These are phyloP conservation scores for Albugo candida DNA, from an alignment of 352 stramenopile species.

Conservation along the genomic window DNA sequence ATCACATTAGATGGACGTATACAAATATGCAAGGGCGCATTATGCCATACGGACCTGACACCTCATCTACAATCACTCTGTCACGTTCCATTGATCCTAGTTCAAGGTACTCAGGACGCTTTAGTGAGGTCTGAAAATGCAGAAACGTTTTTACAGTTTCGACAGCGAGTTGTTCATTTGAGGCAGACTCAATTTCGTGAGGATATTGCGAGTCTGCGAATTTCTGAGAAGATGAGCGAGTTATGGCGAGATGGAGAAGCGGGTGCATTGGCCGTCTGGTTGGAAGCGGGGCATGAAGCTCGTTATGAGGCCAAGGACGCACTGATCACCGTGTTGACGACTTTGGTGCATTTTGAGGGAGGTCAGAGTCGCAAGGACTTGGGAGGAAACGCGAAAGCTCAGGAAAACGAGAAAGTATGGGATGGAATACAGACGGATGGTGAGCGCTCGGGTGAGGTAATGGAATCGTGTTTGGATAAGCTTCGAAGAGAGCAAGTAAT, in stretches of 20 bases:
- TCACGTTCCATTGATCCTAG: conserved; percentile 49
- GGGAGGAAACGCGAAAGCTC: not conserved
- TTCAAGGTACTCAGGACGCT: conserved; percentile 79
- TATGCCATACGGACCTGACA: conserved; percentile 55
- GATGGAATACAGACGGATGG: not conserved
- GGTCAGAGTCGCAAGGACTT: not conserved
- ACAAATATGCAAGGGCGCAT: conserved; percentile 49
- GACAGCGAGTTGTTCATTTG: too few relatives aligned
- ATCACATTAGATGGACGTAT: conserved; percentile 81
- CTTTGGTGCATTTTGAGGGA: conserved; percentile 34
- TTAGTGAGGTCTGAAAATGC: conserved; percentile 79
- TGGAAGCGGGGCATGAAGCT: conserved; percentile 73
- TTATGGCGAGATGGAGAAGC: conserved; percentile 19
- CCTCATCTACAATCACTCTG: conserved; percentile 26
- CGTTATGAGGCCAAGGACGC: conserved; percentile 76
- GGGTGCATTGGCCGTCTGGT: conserved; percentile 72
- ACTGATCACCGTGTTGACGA: conserved; percentile 60
- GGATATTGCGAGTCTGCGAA: not conserved
- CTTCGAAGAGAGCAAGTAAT: conserved; percentile 43
- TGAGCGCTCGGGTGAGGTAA: conserved; percentile 1
- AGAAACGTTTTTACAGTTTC: conserved; percentile 50
- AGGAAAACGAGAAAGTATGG: not conserved
- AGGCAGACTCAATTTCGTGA: conserved; percentile 21
- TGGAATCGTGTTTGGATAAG: conserved; percentile 4
- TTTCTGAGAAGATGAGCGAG: conserved; percentile 26